Percentiles rank a stretch among this genome's conserved stretches.
Evolutionary conservation across 1,139 yeast genomes (phyloP).

Genomic region (Yamadazyma epiphylla): DNA sequence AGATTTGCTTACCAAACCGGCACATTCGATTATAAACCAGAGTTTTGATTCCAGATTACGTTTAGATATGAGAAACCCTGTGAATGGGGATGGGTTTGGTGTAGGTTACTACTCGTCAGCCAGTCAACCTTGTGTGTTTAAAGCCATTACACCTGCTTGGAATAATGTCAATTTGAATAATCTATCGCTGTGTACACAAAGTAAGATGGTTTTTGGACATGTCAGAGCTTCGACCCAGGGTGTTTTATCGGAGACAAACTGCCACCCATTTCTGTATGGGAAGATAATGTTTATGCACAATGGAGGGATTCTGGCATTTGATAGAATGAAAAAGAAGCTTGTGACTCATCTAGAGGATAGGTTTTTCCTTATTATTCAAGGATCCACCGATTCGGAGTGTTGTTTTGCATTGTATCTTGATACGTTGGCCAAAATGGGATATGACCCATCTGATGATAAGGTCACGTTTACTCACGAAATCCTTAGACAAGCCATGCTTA

Average conservation of each 20-base stretch:
- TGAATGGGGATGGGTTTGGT: conserved; percentile 98
- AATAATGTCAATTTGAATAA: conserved; percentile 86
- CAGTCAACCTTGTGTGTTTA: conserved; percentile 52
- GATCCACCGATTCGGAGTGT: conserved; percentile 94
- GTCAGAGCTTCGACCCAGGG: conserved; percentile 97
- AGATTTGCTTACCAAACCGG: conserved; percentile 87
- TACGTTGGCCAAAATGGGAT: conserved; percentile 70
- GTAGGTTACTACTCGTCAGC: conserved; percentile 85
- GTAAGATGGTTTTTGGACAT: conserved; percentile 85
- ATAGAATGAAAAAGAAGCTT: conserved; percentile 66
- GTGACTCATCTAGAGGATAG: conserved; percentile 73
- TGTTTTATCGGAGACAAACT: conserved; percentile 86
- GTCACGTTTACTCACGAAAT: conserved; percentile 47
- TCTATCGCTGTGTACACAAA: conserved; percentile 81
- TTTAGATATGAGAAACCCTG: conserved; percentile 83
- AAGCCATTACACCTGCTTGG: conserved; percentile 98
- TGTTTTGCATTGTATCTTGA: conserved; percentile 87
- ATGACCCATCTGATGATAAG: conserved; percentile 50
- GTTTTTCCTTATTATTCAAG: conserved; percentile 78
- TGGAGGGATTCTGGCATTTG: conserved; percentile 81
- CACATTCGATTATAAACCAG: conserved; percentile 94
- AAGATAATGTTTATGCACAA: conserved; percentile 95
- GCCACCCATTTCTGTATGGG: conserved; percentile 90
- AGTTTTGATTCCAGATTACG: conserved; percentile 88
- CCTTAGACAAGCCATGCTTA: conserved; percentile 64